Evolutionary conservation across 2,329 filamentous ascomycete species (phyloP), one percentile per base, ranked within the genome.

Genomic region (Trichophyton schoenleinii): DNA sequence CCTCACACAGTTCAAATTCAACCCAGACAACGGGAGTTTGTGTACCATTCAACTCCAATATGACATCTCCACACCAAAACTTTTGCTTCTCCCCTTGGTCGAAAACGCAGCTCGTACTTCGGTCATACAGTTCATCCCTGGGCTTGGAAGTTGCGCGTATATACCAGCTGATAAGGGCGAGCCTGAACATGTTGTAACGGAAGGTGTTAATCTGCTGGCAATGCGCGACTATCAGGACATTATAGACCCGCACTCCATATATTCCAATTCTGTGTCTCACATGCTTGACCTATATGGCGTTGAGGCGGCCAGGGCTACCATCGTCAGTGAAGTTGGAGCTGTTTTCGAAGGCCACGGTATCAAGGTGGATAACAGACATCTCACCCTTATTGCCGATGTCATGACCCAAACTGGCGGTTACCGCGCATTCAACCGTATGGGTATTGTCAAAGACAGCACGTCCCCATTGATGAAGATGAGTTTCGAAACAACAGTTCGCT

Each of bases 391-490:
- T 68, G 92, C 88, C 55, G 94, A 99, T 73, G 90, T 90, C 73
- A 99, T 99, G 94, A 99, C 94, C n/a, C 83, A 92, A 60, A 87
- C 86, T 63, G 94, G 94, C 66, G 86, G 84, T 1, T 99, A 95
- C 77, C 88, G 86, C 57, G 87, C 94, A 0, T 99, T 99, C 78
- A 96, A 89, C 75, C 87, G 94, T 57, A 95, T 89, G 71, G 94
- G 92, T 0, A 79, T 99, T 46, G 74, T 78, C 63, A 86, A 85
- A 70, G 86, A 88, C 66, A 91, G 89, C 69, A 87, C 92, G 31
- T 91, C 87, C 66, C 91, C 94, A 0, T 92, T 99, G 68, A 92
- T 94, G 76, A 97, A 97, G 81, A 97, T 97, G 92, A 95, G 89
- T 73, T 99, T 97, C 77, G 94, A 99, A 81, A 99, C 94, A 3